Base-by-base conservation (phyloP, 2,329 filamentous ascomycete genomes). In the Aspergillus quadrilineatus region DNA sequence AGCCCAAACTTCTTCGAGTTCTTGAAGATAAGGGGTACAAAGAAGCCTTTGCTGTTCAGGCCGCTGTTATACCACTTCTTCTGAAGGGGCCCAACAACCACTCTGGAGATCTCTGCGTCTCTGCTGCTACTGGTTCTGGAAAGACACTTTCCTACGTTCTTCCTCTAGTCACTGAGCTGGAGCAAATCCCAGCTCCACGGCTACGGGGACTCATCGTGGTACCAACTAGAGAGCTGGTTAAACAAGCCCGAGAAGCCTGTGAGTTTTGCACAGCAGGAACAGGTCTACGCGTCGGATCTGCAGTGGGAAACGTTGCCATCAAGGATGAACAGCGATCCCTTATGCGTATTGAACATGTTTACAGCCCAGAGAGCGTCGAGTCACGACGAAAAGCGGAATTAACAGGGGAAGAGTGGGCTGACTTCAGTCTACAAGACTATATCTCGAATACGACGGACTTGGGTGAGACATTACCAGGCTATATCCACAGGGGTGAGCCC, bases 71-170 rank as follows among this genome's bases (percentile, higher is more conserved):
- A 28, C 92, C 93, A 0, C 79, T 96, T 41, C 81, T 99, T 4
- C 79, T 96, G 4, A 86, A 85, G 22, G 84, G 82, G 0, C 80
- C 82, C 42, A 79, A 82, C 55, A 77, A 82, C 36, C 81, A 85
- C 36, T 76, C 83, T 1, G 89, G 90, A 4, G 94, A 99, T 71
- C 75, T 99, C 4, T 88, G 96, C 44, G 87, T 99, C 2, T 94
- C 92, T 6, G 94, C 95, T 0, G 89, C 93, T 1, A 99, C 94
- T 0, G 94, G 94, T 7, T 97, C 94, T 0, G 94, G 94, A 55
- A 99, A 99, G 71, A 99, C 94, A 0, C 74, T 99, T 14, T 89
- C 93, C 0, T 99, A 99, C 67, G 85, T 93, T 0, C 77, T 99
- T 2, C 94, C 94, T 0, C 85, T 99, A 57, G 82, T 96, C 4